These are phyloP conservation scores for Discostella stelligeroides DNA, from an alignment of 108 stramenopile species.

Conservation along the genomic window DNA sequence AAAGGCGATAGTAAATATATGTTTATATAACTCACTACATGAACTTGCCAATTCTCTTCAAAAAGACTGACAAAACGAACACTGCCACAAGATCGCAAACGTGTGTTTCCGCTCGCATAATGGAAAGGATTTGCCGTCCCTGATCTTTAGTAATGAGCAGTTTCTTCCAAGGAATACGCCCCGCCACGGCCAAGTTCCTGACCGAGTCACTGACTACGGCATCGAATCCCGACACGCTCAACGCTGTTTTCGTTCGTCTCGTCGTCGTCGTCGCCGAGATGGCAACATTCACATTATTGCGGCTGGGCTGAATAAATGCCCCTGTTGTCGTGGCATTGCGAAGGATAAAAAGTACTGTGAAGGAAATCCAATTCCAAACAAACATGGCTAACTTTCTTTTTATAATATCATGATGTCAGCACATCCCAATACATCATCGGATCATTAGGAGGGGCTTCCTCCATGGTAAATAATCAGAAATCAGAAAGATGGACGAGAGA, in stretches of 20 bases:
- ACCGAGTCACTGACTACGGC: neutral
- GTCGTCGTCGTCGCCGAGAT: too few species aligned
- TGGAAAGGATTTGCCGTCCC: slow-evolving; percentile 29
- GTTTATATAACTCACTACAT: slow-evolving; percentile 24
- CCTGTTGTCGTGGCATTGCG: neutral
- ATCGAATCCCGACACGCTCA: neutral
- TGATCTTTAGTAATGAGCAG: slow-evolving; percentile 26
- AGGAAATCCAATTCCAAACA: neutral
- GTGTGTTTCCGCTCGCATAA: slow-evolving; percentile 44
- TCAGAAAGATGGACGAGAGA: too few species aligned
- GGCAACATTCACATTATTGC: too few species aligned
- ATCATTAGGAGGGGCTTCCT: too few species aligned
- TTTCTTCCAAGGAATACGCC: slow-evolving; percentile 49
- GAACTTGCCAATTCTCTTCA: slow-evolving; percentile 19
- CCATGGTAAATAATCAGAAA: too few species aligned
- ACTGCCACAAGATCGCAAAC: slow-evolving; percentile 21
- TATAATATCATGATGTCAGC: too few species aligned
- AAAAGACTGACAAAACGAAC: slow-evolving; percentile 28
- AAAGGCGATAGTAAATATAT: too few species aligned
- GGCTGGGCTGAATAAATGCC: neutral
- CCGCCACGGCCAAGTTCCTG: slow-evolving; percentile 37
- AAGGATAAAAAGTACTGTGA: neutral
- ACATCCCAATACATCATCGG: too few species aligned
- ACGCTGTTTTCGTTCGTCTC: neutral
- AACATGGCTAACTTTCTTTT: too few species aligned